Conservation (phyloP, 805 yeast genomes). For the Metschnikowia dekortorum region DNA sequence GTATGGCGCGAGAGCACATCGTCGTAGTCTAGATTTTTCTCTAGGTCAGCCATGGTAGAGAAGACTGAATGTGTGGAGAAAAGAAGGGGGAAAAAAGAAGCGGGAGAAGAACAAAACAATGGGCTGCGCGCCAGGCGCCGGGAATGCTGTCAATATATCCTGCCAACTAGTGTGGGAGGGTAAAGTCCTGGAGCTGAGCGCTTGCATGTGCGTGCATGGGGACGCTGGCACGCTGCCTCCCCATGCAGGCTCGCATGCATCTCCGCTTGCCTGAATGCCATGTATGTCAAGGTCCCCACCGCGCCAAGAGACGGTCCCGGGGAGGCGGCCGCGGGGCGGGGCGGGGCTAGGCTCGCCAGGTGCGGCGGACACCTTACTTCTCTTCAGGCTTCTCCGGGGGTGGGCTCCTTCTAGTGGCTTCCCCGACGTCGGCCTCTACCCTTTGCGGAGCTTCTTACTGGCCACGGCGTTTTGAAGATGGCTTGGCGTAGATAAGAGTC, state of each 20-base stretch:
- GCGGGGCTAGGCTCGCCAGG: background rate
- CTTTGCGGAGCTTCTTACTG: background rate
- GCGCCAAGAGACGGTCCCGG: background rate
- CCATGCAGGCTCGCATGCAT: background rate
- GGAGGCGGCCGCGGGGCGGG: background rate
- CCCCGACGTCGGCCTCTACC: too few relatives aligned
- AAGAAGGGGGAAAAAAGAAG: background rate
- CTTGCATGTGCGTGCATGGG: background rate
- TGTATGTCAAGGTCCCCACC: background rate
- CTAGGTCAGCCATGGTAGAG: slow-evolving; percentile 12
- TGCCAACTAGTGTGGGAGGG: background rate
- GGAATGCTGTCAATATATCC: background rate
- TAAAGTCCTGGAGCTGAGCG: background rate
- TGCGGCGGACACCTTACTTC: too few relatives aligned
- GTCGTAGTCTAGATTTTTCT: slow-evolving; percentile 21
- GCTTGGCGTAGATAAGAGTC: slow-evolving; percentile 2
- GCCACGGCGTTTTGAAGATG: slow-evolving; percentile 1
- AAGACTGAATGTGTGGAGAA: background rate
- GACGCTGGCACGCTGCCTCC: background rate
- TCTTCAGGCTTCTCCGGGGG: too few relatives aligned
- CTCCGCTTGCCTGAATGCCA: background rate
- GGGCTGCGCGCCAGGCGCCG: background rate
- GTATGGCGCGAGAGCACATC: slow-evolving; percentile 40
- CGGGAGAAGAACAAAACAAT: background rate
- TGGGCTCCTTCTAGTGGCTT: too few relatives aligned